phyloP scores from a whole-genome alignment of 352 stramenopile species.

The Phytophthora chlamydospora region DNA sequence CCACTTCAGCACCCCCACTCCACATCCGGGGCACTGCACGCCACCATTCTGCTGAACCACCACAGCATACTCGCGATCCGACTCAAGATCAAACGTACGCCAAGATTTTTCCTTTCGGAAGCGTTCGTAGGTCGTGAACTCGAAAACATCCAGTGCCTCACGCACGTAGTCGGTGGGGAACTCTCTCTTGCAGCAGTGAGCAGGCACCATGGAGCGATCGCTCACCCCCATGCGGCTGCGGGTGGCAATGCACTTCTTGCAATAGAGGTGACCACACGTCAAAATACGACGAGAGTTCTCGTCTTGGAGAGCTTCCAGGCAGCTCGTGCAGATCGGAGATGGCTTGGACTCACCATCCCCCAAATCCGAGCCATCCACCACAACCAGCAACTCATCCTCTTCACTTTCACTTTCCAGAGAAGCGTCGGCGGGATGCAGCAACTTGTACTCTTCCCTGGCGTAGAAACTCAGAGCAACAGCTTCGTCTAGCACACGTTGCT shows the following conservation, averaged over 20 bases:
- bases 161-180: conserved; percentile 69
- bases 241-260: conserved; percentile 51
- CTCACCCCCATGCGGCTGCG: conserved; percentile 59
- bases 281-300: conserved; percentile 33
- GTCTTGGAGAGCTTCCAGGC: conserved; percentile 27
- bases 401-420: conserved; percentile 20
- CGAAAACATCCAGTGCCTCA: conserved; percentile 36
- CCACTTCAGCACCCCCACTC: conserved; percentile 61
- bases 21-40: conserved; percentile 75
- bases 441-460: conserved; percentile 39
- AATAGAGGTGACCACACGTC: conserved; percentile 73
- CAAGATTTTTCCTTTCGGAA: conserved; percentile 66
- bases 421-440: conserved; percentile 29
- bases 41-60: conserved; percentile 38
- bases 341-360: conserved; percentile 41
- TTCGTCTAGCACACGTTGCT: conserved; percentile 46
- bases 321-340: conserved; percentile 49
- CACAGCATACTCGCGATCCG: conserved; percentile 66
- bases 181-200: conserved; percentile 77
- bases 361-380: conserved; percentile 12
- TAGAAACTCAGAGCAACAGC: conserved; percentile 55
- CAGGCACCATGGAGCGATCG: conserved; percentile 63
- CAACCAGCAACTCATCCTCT: conserved; percentile 21
- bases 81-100: conserved; percentile 48
- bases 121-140: conserved; percentile 51